Percentiles rank a stretch among this genome's conserved stretches.
These are phyloP conservation scores for Microascus cirrosus DNA, from an alignment of 2,329 filamentous ascomycete species.

Conservation along the genomic window DNA sequence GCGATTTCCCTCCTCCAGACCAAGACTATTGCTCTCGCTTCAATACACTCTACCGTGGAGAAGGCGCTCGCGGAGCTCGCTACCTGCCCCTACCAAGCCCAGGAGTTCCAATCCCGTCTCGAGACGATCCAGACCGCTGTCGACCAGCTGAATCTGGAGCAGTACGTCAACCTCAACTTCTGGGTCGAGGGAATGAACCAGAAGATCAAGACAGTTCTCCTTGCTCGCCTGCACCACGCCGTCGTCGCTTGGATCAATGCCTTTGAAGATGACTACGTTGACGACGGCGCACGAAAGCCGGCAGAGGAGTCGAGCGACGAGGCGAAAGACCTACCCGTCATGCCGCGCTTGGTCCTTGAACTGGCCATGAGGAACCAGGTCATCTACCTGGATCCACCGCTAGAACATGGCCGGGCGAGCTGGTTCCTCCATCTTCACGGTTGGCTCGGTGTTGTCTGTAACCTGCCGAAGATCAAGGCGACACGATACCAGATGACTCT, in stretches of 20 bases:
- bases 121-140: conserved; percentile 84
- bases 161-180: conserved; percentile 82
- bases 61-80: conserved; percentile 75
- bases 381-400: conserved; percentile 87
- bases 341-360: conserved; percentile 73
- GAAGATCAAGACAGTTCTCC: conserved; percentile 70
- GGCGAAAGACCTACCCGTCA: conserved; percentile 44
- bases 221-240: conserved; percentile 73
- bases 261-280: conserved; percentile 55
- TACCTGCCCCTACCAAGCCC: conserved; percentile 69
- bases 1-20: conserved; percentile 79
- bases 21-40: conserved; percentile 70
- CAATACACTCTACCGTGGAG: conserved; percentile 71
- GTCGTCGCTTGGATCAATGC: conserved; percentile 78
- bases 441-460: conserved; percentile 89
- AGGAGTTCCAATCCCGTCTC: conserved; percentile 69
- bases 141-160: conserved; percentile 92
- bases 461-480: conserved; percentile 86
- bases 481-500: conserved; percentile 88
- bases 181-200: conserved; percentile 86
- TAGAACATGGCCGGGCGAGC: conserved; percentile 82
- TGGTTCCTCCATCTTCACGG: conserved; percentile 90
- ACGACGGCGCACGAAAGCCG: conserved; percentile 42
- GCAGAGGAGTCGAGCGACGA: conserved; percentile 29
- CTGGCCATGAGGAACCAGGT: conserved; percentile 97